Percentiles rank a stretch among this genome's conserved stretches.
Conservation (phyloP, 306 rosid genomes). For the Hippophae tibetana region DNA sequence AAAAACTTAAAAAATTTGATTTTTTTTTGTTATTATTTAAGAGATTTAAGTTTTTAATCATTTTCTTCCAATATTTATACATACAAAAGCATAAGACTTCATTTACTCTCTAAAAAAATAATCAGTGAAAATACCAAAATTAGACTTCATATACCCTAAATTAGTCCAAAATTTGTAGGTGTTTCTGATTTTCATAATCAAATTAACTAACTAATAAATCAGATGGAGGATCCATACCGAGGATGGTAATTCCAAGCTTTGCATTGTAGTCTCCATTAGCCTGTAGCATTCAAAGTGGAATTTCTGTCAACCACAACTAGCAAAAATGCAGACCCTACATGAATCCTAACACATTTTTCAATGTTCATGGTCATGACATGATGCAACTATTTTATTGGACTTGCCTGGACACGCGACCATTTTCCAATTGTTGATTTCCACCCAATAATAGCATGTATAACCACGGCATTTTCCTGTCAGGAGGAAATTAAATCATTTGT, state of each 20-base stretch:
- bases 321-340: not conserved
- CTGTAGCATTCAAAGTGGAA: constrained; percentile 21
- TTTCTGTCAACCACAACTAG: constrained; percentile 17
- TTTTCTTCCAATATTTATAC: too few relatives aligned
- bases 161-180: not conserved
- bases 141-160: not conserved
- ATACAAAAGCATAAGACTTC: too few relatives aligned
- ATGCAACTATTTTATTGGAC: constrained; percentile 22
- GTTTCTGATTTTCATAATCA: not conserved
- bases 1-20: too few relatives aligned
- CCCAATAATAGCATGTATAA: constrained; percentile 77
- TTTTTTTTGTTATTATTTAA: too few relatives aligned
- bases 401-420: constrained; percentile 97
- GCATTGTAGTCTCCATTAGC: constrained; percentile 39
- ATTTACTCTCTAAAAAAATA: too few relatives aligned
- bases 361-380: not conserved
- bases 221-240: constrained; percentile 25
- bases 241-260: constrained; percentile 43
- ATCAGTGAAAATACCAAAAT: too few relatives aligned
- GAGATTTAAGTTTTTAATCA: too few relatives aligned
- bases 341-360: not conserved
- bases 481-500: constrained; percentile 1
- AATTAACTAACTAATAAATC: not conserved
- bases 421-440: constrained; percentile 92
- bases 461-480: constrained; percentile 82